These are phyloP conservation scores for Peniophora sp. DNA, from an alignment of 1,284 basidiomycete species.

Conservation along the genomic window DNA sequence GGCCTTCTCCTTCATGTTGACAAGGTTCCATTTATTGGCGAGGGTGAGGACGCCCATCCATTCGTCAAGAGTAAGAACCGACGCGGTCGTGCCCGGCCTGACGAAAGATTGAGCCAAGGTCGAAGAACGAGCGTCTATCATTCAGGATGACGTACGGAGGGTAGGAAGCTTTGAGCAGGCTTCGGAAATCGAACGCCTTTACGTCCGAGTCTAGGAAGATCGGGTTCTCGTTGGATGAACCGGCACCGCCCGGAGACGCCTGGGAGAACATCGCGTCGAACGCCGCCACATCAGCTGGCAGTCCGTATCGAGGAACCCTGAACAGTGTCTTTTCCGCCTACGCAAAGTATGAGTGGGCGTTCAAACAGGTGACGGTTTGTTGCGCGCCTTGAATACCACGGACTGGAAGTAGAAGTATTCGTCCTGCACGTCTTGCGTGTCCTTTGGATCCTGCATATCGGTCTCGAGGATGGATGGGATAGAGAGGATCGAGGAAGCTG, in stretches of 20 bases:
- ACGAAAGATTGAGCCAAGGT: no score
- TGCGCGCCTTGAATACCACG: not conserved
- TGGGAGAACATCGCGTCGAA: slow-evolving; percentile 1
- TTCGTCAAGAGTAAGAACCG: slow-evolving; percentile 1
- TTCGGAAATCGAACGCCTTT: not conserved
- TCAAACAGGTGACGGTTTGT: no score
- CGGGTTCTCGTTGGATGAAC: not conserved
- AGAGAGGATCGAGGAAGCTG: not conserved
- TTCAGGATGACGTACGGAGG: not conserved
- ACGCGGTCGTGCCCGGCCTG: not conserved
- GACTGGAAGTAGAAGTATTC: not conserved
- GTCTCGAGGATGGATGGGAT: not conserved
- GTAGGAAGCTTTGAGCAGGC: not conserved
- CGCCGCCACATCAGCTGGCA: not conserved
- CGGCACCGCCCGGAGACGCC: not conserved
- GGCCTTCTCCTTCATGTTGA: not conserved
- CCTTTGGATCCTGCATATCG: no score
- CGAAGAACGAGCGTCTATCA: not conserved
- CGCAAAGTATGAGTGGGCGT: no score
- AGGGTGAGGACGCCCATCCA: slow-evolving; percentile 8
- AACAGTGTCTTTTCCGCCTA: not conserved
- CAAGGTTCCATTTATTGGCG: slow-evolving; percentile 7
- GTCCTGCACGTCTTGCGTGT: not conserved
- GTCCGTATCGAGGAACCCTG: not conserved
- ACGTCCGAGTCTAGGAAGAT: not conserved